Base-by-base conservation (phyloP, 1,284 basidiomycete genomes). In the Ustilago vetiveriae region DNA sequence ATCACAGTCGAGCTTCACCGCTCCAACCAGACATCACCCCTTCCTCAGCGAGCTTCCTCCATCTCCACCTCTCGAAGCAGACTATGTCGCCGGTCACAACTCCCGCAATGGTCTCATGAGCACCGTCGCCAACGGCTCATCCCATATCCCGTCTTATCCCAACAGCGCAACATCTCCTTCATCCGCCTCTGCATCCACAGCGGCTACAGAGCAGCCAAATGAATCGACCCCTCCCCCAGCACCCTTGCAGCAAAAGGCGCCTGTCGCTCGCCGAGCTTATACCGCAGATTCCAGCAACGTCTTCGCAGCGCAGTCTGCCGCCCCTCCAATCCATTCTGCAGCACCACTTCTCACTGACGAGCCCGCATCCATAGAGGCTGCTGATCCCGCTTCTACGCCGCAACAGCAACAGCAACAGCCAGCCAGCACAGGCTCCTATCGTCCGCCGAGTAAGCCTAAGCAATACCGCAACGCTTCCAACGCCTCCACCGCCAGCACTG, bases 1-100 rank as follows among this genome's bases (percentile, higher is more conserved):
- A 32, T 62, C 58, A 10, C 63, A 66, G 36, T 56, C 53, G 21
- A 62, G 59, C 52, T 70, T 59, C 47, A 72, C 69, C 4, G 72
- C 72, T 3, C 69, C 69, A 4, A 65, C 69, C 10, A 56, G 69
- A 9, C 65, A 69, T 29, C 68, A 74, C 47, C 70, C 75, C 2
- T 64, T 77, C 19, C 57, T 75, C 43, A 66, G 71, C 58, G 75
- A 78, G 50, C 65, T 78, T 14, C 75, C 75, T 30, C 75, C 75
- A 14, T 75, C 73, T 2, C 75, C 75, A 16, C 75, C 75, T 3
- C 63, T 76, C 21, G 75, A 78, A 42, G 62, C 74, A 8, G 71
- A 75, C 37, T 68, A 69, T 38, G 32, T 69, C 21, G 36, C 54
- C 6, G 66, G 63, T 8, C 54, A 60, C 19, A 48, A 67, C 41